Percentiles rank a stretch among this genome's conserved stretches.
Conservation (phyloP, 371 early-diverging fungal species). For the Apophysomyces sp. region DNA sequence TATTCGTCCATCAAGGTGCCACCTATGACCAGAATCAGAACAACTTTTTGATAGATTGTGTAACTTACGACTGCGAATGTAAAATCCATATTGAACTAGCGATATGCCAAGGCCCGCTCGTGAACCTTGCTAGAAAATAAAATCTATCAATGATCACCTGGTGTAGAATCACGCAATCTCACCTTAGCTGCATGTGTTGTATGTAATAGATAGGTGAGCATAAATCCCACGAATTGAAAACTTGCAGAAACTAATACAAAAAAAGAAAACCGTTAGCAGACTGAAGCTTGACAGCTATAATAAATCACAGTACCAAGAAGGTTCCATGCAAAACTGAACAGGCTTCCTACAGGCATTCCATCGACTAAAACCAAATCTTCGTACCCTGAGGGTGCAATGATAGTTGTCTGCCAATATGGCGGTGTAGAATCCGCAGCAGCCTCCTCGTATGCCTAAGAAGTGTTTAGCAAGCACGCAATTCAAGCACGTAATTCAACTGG, state of each 20-base stretch:
- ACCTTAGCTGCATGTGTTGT: conserved; percentile 59
- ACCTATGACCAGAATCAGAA: conserved; percentile 33
- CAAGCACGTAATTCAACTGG: neutral
- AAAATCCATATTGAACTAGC: conserved; percentile 51
- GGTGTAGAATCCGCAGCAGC: conserved; percentile 64
- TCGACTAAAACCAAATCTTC: conserved; percentile 64
- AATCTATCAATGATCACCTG: neutral
- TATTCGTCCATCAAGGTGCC: conserved; percentile 45
- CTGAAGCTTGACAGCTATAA: neutral
- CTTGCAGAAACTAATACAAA: conserved; percentile 58
- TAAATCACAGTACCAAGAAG: conserved; percentile 42
- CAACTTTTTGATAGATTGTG: neutral
- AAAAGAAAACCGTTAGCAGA: neutral
- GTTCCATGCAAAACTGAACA: conserved; percentile 63
- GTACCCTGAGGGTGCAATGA: conserved; percentile 55
- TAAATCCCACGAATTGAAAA: conserved; percentile 73
- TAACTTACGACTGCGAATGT: conserved; percentile 48
- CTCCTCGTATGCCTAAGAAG: conserved; percentile 58
- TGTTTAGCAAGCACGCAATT: neutral
- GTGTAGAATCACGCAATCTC: conserved; percentile 4
- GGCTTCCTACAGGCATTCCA: conserved; percentile 62
- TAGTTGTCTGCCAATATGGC: conserved; percentile 61
- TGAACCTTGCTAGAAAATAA: conserved; percentile 48
- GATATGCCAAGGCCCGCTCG: conserved; percentile 63
- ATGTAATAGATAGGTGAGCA: conserved; percentile 59